These are phyloP conservation scores for Naganishia antarctica DNA, from an alignment of 768 basidiomycete genomes.

Conservation along the genomic window DNA sequence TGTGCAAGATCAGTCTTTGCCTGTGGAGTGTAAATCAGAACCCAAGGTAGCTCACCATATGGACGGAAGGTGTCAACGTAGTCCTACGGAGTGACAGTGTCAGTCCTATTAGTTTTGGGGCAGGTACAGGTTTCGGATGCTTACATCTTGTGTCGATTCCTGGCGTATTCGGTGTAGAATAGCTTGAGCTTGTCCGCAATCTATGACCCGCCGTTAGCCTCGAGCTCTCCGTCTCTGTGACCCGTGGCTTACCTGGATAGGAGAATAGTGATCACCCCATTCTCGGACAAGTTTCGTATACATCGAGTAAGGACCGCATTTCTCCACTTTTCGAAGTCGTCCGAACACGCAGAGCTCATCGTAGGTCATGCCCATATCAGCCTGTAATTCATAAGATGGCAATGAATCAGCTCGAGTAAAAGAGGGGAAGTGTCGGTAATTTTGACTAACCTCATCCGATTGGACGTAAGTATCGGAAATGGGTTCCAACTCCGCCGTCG, in stretches of 20 bases:
- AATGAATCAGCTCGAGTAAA: conserved; percentile 12
- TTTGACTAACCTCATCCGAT: conserved; percentile 71
- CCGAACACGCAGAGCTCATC: conserved; percentile 93
- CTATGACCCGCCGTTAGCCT: conserved; percentile 50
- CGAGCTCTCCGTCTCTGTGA: neutral
- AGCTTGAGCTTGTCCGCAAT: conserved; percentile 95
- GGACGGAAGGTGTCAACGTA: conserved; percentile 41
- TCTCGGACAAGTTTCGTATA: conserved; percentile 92
- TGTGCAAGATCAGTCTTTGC: too few species aligned
- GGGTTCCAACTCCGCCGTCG: conserved; percentile 94
- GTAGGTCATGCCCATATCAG: conserved; percentile 99
- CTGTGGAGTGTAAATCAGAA: too few species aligned
- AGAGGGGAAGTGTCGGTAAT: conserved; percentile 5
- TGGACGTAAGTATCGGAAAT: conserved; percentile 84
- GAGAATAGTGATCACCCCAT: conserved; percentile 83
- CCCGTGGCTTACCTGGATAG: conserved; percentile 60
- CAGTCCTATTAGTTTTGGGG: too few species aligned
- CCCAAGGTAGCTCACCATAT: conserved; percentile 44
- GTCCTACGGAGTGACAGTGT: conserved; percentile 40
- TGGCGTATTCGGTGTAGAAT: conserved; percentile 94
- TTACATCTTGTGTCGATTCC: conserved; percentile 96
- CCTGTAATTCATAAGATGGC: conserved; percentile 52
- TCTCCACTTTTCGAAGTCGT: conserved; percentile 87
- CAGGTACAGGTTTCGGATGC: too few species aligned
- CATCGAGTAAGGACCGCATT: conserved; percentile 95